A percentile compares a stretch with the other conserved stretches of the same genome.
These are phyloP conservation scores for Vachellia pachyceras DNA, from an alignment of 306 rosid genomes.

Conservation along the genomic window DNA sequence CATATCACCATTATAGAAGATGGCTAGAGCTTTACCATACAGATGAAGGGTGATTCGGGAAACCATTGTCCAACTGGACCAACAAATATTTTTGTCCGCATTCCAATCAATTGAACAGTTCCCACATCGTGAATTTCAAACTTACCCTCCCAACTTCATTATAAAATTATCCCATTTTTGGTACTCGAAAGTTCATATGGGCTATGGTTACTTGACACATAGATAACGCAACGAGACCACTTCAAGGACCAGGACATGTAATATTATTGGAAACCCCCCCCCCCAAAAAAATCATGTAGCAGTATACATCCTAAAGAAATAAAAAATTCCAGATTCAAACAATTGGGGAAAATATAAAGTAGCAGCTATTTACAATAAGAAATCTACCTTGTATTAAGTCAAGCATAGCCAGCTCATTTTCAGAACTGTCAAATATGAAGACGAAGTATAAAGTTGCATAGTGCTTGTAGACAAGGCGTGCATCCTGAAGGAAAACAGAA, in stretches of 20 bases:
- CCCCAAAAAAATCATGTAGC: neutral
- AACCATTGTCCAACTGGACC: too few species aligned
- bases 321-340: conserved; percentile 10
- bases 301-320: neutral
- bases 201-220: neutral
- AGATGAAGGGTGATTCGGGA: neutral
- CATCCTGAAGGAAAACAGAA: conserved; percentile 64
- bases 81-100: neutral
- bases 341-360: conserved; percentile 11
- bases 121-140: neutral
- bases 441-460: conserved; percentile 90
- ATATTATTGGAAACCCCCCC: neutral
- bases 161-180: neutral
- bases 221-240: neutral
- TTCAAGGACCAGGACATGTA: conserved; percentile 8
- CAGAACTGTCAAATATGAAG: conserved; percentile 86
- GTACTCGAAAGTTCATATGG: neutral
- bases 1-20: neutral
- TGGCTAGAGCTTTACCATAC: neutral
- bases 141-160: neutral
- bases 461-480: conserved; percentile 92
- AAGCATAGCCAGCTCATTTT: conserved; percentile 97
- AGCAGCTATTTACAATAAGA: conserved; percentile 11
- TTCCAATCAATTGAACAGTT: neutral
- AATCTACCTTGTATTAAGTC: conserved; percentile 90